Base-by-base conservation (phyloP, 768 basidiomycete genomes). In the Udeniomyces megalosporus region DNA sequence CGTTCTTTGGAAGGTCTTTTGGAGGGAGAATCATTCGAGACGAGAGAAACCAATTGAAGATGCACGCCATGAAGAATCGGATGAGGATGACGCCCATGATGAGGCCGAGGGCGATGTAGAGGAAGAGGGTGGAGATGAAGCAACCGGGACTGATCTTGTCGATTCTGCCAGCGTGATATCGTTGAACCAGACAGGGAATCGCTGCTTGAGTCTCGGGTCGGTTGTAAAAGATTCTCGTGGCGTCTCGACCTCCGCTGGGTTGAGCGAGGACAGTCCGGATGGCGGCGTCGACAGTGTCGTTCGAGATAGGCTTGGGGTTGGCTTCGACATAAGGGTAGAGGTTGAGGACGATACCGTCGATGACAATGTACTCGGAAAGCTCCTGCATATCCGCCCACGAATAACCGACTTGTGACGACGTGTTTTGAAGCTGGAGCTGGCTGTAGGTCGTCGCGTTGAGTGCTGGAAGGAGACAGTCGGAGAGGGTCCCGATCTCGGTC, bases 111-210 rank as follows among this genome's bases (percentile, higher is more conserved):
- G 89, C 88, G 29, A 83, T 76, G 72, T 95, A 99, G 56, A 97
- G 83, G 72, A 97, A 82, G 29, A 97, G 77, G 50, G 82, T 80
- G 34, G 90, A 85, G 44, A 90, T 82, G 74, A 96, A 92, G 74
- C 95, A 99, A 8, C 93, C 93, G 6, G 95, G 89, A 0, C 91
- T 84, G 70, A 95, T 78, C 75, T 96, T 95, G 77, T 96, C 95
- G 66, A 99, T 96, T 71, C 86, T 85, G 24, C 95, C 95, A 0
- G 91, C 92, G 55, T 81, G 81, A 73, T 95, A 99, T 14, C 95
- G 82, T 69, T 88, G 76, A 57, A 79, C 78, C 57, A 99, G 78
- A 73, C 95, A 99, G 11, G 82, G 79, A 3, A 95, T 78, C 26
- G 86, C 82, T 11, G 78, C 76, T 65, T 80, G 77, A 61, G 88